phyloP scores from a whole-genome alignment of 345 rosid genomes.

The Salix brachista region DNA sequence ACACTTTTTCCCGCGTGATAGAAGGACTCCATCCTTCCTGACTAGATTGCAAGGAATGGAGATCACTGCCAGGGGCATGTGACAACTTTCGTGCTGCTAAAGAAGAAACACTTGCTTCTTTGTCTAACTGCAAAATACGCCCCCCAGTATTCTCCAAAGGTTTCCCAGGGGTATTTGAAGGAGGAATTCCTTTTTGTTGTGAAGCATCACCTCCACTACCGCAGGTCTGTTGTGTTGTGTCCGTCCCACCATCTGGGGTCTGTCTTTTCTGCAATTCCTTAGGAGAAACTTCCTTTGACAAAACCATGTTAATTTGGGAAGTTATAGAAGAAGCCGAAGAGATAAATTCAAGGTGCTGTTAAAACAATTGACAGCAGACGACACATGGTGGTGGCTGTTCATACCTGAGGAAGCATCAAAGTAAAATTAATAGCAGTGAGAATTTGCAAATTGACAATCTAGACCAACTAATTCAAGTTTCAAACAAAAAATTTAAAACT shows the following conservation, averaged over 20 bases:
- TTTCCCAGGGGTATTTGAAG: slow-evolving; percentile 26
- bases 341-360: slow-evolving; percentile 8
- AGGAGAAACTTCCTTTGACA: slow-evolving; percentile 36
- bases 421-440: background rate
- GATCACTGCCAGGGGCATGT: slow-evolving; percentile 28
- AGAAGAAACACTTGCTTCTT: slow-evolving; percentile 37
- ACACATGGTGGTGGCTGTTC: slow-evolving; percentile 6
- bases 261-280: slow-evolving; percentile 32
- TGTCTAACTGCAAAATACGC: slow-evolving; percentile 24
- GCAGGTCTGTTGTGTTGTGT: background rate
- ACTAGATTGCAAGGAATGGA: slow-evolving; percentile 32
- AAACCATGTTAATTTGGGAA: slow-evolving; percentile 34
- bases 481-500: background rate
- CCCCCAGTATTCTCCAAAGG: slow-evolving; percentile 15
- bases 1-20: slow-evolving; percentile 62
- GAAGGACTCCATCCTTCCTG: slow-evolving; percentile 53
- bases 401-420: slow-evolving; percentile 13
- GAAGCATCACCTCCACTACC: slow-evolving; percentile 12
- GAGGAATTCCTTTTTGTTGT: slow-evolving; percentile 27
- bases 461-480: background rate
- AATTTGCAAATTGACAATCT: background rate
- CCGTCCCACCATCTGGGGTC: slow-evolving; percentile 20
- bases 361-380: background rate
- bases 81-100: slow-evolving; percentile 27
- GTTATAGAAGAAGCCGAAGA: slow-evolving; percentile 21